Base-by-base conservation (phyloP, 75 land plant species). In the Sequoiadendron giganteum region DNA sequence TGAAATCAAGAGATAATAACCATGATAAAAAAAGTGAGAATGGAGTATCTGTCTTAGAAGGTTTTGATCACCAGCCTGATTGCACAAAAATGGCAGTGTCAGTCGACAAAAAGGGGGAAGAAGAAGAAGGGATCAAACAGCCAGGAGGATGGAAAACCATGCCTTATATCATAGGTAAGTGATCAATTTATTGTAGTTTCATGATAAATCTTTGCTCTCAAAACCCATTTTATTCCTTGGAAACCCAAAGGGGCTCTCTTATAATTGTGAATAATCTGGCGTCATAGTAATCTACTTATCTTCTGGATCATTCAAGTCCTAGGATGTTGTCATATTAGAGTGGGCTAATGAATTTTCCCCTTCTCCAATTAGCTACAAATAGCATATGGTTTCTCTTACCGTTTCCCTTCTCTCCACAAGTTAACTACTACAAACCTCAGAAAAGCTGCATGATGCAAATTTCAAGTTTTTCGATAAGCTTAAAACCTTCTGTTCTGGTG, bases 91-190 rank as follows among this genome's bases (percentile, higher is more conserved):
- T 42, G 84, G 42, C 18, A 45, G 19, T 28, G n/a, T 8, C 84
- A 8, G 84, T 28, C 32, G 38, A 49, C 82, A 19, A 28, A 36
- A 49, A 10, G 77, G 47, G 4, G 83, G 47, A 87, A 47, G n/a
- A 80, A 72, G 38, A 54, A 83, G 15, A 79, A 49, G 18, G 34
- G 68, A 45, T 45, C n/a, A 3, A 49, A 47, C 88, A 89, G 76
- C 90, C 87, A 34, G 94, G 93, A 9, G 95, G 95, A 89, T 95
- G 95, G 95, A 95, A 88, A 49, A 79, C 93, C 83, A 93, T 93
- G 93, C 90, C 91, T 32, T 95, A 68, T 86, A 88, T 95, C 54
- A 90, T 95, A 80, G 95, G 95, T 95, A 19, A 65, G 28, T 32
- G 39, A 85, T 43, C 75, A 77, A 0, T 70, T n/a, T 70, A 25